A percentile compares a stretch with the other conserved stretches of the same genome.
Evolutionary conservation across 805 yeast species (phyloP).

Genomic region (Sugiyamaella marilandica): DNA sequence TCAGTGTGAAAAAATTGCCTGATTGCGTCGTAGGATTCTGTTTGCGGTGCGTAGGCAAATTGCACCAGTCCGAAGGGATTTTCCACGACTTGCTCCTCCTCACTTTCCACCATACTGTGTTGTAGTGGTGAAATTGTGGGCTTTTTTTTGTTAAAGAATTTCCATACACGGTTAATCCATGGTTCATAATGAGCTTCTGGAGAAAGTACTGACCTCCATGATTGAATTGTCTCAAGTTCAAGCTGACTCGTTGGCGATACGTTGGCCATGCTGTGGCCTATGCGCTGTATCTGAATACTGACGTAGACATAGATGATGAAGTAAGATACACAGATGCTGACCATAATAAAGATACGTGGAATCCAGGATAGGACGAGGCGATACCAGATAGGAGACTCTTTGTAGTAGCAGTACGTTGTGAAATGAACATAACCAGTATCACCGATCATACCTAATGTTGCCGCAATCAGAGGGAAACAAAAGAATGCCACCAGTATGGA

Average conservation of each 20-base stretch:
- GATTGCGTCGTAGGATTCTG: not conserved
- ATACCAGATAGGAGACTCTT: slow-evolving; percentile 67
- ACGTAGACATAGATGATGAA: slow-evolving; percentile 68
- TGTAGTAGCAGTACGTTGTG: slow-evolving; percentile 74
- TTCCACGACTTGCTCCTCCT: not conserved
- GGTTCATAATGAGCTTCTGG: not conserved
- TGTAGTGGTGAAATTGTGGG: not conserved
- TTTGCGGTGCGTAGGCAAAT: not conserved
- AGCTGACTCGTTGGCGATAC: slow-evolving; percentile 35
- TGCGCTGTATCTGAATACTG: slow-evolving; percentile 25
- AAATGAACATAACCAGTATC: slow-evolving; percentile 45
- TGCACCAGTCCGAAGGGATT: not conserved
- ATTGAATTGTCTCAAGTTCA: not conserved
- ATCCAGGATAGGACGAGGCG: slow-evolving; percentile 71
- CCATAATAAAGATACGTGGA: slow-evolving; percentile 63
- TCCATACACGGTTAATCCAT: not conserved
- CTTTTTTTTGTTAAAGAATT: no score
- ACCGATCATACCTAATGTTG: slow-evolving; percentile 63
- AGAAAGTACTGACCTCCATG: not conserved
- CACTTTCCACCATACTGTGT: not conserved
- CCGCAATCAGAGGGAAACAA: slow-evolving; percentile 50
- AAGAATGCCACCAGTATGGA: slow-evolving; percentile 47
- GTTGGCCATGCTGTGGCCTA: slow-evolving; percentile 30
- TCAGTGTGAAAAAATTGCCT: slow-evolving; percentile 31
- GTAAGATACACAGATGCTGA: slow-evolving; percentile 59